A percentile compares a stretch with the other conserved stretches of the same genome.
These are phyloP conservation scores for Aspergillus avenaceus DNA, from an alignment of 495 filamentous ascomycete genomes.

Conservation along the genomic window DNA sequence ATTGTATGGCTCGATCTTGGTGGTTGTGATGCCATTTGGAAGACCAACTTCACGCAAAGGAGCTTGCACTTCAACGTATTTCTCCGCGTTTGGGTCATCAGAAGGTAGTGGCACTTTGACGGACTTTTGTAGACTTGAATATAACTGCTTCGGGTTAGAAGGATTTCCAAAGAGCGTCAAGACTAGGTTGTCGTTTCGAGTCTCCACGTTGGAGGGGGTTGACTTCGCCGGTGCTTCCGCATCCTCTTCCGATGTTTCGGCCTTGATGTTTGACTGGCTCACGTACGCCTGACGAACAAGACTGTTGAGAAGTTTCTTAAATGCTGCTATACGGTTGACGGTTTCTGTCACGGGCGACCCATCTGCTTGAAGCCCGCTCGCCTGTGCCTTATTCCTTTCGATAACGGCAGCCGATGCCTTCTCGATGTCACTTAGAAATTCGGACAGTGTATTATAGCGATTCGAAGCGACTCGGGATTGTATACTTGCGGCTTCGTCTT, in stretches of 20 bases:
- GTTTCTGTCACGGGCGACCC: conserved; percentile 34
- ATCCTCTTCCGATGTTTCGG: conserved; percentile 38
- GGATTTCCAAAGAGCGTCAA: conserved; percentile 66
- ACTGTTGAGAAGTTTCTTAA: conserved; percentile 48
- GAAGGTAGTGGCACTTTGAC: conserved; percentile 29
- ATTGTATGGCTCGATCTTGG: conserved; percentile 60
- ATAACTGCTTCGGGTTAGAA: conserved; percentile 70
- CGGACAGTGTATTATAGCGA: conserved; percentile 43
- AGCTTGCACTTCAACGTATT: conserved; percentile 42
- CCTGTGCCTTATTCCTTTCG: conserved; percentile 38
- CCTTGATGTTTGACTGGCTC: conserved; percentile 35
- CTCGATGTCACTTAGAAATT: conserved; percentile 48
- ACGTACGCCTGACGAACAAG: conserved; percentile 40
- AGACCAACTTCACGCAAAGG: conserved; percentile 59
- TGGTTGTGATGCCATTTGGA: conserved; percentile 69
- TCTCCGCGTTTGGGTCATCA: conserved; percentile 36
- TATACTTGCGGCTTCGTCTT: conserved; percentile 35
- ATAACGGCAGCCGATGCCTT: conserved; percentile 42
- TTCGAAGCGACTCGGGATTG: conserved; percentile 35
- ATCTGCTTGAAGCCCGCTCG: conserved; percentile 26
- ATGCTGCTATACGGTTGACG: conserved; percentile 39
- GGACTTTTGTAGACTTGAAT: conserved; percentile 71
- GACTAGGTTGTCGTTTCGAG: conserved; percentile 51
- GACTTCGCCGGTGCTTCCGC: conserved; percentile 26
- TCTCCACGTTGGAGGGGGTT: conserved; percentile 17